Evolutionary conservation across 495 filamentous ascomycete genomes (phyloP), one percentile per base, ranked within the genome.

Genomic region (Lasiosphaeria ovina): DNA sequence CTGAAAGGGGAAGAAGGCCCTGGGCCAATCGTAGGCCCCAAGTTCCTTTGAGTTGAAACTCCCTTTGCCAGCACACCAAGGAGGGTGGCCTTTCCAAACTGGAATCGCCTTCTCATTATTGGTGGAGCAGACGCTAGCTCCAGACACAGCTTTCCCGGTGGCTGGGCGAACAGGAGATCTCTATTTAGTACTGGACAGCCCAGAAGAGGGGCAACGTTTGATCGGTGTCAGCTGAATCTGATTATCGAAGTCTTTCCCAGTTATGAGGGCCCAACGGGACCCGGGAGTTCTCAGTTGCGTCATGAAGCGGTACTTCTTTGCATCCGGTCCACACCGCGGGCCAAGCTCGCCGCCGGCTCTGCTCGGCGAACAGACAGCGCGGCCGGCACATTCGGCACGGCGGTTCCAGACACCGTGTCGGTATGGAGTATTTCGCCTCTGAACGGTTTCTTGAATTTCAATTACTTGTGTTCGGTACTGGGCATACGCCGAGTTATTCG

Each of bases 61-160:
- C 33, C 14, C 54, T 31, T 33, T 66, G 69, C 67, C 69, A 72
- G 47, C 69, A 55, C 69, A 70, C 61, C 69, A 70, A 66, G 67
- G 62, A 66, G 69, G 69, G 69, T 48, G 63, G 62, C 57, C 60
- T 35, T 57, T 56, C 54, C 24, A 47, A 33, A 40, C 55, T 38
- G 34, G 56, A 51, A 16, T 51, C 33, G 44, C 44, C 12, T 24
- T 24, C 24, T 47, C 44, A n/a, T n/a, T 47, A 47, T 47, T 60
- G 55, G 60, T 31, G 42, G 34, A 44, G 17, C 31, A 31, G 35
- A n/a, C 35, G 45, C 35, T 17, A 5, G 44, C 36, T 53, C 7
- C 12, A 16, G 16, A 49, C 55, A 40, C 47, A 58, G 56, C 57
- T 51, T 17, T 11, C 31, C 16, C 33, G 60, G 54, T 62, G 61